These are phyloP conservation scores for Rubroboletus pulcherrimus DNA, from an alignment of 768 basidiomycete genomes.

Conservation along the genomic window DNA sequence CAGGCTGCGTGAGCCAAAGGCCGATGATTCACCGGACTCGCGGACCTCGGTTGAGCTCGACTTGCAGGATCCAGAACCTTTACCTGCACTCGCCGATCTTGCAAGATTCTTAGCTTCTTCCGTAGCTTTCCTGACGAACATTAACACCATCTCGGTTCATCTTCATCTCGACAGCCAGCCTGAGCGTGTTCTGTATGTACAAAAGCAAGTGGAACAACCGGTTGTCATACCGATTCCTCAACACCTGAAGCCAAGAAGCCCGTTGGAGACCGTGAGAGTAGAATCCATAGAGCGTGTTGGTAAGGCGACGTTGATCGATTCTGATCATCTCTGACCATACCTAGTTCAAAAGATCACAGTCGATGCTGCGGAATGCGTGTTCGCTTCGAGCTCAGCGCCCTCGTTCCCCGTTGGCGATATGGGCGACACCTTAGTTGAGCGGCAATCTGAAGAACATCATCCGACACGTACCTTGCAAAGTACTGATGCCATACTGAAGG, in stretches of 20 bases:
- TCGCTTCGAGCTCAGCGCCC: neutral
- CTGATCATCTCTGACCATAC: neutral
- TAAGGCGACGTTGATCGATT: neutral
- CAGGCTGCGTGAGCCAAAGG: too few species aligned
- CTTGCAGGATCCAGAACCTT: neutral
- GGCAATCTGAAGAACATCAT: neutral
- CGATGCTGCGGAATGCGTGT: neutral
- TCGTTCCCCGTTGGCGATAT: neutral
- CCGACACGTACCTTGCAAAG: neutral
- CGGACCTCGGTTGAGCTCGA: slow-evolving; percentile 9
- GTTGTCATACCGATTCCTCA: neutral
- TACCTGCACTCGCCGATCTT: slow-evolving; percentile 2
- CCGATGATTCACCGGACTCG: neutral
- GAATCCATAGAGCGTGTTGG: slow-evolving; percentile 7
- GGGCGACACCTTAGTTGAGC: neutral
- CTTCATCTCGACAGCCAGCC: neutral
- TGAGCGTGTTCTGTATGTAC: neutral
- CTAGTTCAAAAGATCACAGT: slow-evolving; percentile 9
- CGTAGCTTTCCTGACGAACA: slow-evolving; percentile 1
- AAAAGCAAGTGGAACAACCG: neutral
- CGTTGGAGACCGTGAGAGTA: neutral
- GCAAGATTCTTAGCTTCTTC: slow-evolving; percentile 11
- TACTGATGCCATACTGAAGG: neutral
- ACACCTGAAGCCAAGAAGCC: neutral
- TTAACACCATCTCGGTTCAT: slow-evolving; percentile 1